Percentiles rank a stretch among this genome's conserved stretches.
Conservation (phyloP, 2,329 filamentous ascomycete species). For the Sordariomycetes sp. region DNA sequence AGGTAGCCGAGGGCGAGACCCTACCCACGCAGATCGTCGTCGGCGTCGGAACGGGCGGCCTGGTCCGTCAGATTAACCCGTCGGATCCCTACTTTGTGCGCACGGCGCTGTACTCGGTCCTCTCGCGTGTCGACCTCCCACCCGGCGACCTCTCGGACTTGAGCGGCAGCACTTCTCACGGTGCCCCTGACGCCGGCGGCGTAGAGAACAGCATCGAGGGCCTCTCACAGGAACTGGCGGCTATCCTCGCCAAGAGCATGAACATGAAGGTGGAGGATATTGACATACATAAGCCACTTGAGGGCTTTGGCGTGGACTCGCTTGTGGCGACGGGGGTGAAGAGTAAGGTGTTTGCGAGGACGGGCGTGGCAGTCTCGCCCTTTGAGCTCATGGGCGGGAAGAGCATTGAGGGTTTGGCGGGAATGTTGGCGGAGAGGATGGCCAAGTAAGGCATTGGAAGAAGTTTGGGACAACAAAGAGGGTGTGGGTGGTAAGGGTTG, state of each 20-base stretch:
- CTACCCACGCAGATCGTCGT: slow-evolving; percentile 38
- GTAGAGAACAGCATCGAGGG: slow-evolving; percentile 21
- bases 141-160: neutral
- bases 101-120: slow-evolving; percentile 34
- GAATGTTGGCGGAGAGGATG: slow-evolving; percentile 21
- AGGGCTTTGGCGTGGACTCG: slow-evolving; percentile 28
- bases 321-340: slow-evolving; percentile 38
- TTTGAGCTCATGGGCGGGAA: slow-evolving; percentile 35
- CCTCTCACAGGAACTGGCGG: slow-evolving; percentile 38
- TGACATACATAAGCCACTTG: slow-evolving; percentile 24
- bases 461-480: no score
- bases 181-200: neutral
- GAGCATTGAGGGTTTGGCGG: slow-evolving; percentile 26
- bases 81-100: slow-evolving; percentile 43
- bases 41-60: slow-evolving; percentile 42
- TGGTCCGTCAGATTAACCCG: slow-evolving; percentile 38
- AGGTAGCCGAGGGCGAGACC: slow-evolving; percentile 4
- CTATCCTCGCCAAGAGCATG: slow-evolving; percentile 35
- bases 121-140: slow-evolving; percentile 32
- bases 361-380: slow-evolving; percentile 30
- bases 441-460: neutral
- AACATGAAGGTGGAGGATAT: slow-evolving; percentile 21
- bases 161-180: neutral
- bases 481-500: neutral
- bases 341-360: slow-evolving; percentile 35